Base-by-base conservation (phyloP, 208 protist species). In the Pavlovales sp. region DNA sequence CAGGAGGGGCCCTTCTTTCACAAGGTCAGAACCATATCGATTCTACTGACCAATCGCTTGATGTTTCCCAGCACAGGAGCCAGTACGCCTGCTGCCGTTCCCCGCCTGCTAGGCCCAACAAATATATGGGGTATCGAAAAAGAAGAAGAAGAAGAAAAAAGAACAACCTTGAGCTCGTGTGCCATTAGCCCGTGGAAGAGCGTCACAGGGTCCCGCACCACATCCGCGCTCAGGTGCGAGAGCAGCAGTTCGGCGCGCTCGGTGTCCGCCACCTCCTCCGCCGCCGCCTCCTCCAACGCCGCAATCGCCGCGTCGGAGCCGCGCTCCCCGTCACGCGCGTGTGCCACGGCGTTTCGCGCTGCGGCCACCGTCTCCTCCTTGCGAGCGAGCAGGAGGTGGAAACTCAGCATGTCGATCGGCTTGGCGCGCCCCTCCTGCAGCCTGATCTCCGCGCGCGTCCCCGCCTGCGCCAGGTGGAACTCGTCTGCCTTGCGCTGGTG, bases 401-500 rank as follows among this genome's bases (percentile, higher is more conserved):
- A 38, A n/a, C 47, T 10, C 4, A 93, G 42, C n/a, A 92, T 7
- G 89, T 93, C 92, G 30, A 91, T 84, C 7, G 91, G 89, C 41
- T 79, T 86, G 30, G 87, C 88, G 7, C 92, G 85, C 57, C 81
- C 86, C 40, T 93, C 90, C 75, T 90, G 30, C 5, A 92, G 71
- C 0, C 92, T 37, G n/a, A 88, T 92, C 18, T 8, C 37, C 20
- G 89, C 75, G 44, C 91, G 76, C 44, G 75, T 18, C 30, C 30
- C 1, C 5, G 79, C 79, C 57, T 92, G 86, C 40, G 84, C 0
- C 30, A 84, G 47, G 37, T 91, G 90, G 67, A 93, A 93, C 67
- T 93, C 90, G 75, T 93, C 86, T 71, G 92, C 92, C 18, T 90
- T 30, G 44, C 90, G 76, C 81, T 91, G 87, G 30, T 83, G 90